phyloP scores from a whole-genome alignment of 2,329 filamentous ascomycete species.

The Escovopsis sp. region DNA sequence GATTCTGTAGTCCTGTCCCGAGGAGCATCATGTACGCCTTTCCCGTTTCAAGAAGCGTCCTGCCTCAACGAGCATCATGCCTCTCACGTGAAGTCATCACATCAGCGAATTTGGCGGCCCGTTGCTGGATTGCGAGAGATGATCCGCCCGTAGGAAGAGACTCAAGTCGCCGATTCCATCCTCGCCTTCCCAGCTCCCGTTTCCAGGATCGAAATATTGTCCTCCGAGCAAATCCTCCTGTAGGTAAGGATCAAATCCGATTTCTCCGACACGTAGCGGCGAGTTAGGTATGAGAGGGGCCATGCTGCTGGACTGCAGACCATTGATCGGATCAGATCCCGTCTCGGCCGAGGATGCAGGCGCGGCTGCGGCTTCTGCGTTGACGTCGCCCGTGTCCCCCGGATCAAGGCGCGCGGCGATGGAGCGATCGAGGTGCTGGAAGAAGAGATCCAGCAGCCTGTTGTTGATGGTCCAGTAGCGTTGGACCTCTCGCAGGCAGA shows the following conservation, averaged over 20 bases:
- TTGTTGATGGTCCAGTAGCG: slow-evolving; percentile 27
- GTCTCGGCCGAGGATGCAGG: not conserved
- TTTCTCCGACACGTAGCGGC: slow-evolving; percentile 4
- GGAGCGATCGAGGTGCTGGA: slow-evolving; percentile 22
- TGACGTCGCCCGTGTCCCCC: not conserved
- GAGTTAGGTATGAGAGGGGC: not conserved
- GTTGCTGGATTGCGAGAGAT: slow-evolving; percentile 13
- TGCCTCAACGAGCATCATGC: no score
- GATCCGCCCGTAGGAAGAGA: slow-evolving; percentile 18
- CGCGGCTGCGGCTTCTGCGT: not conserved
- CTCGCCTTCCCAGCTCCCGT: slow-evolving; percentile 21
- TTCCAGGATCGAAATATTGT: slow-evolving; percentile 20
- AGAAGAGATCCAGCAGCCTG: slow-evolving; percentile 21
- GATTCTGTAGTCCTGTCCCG: slow-evolving; percentile 25
- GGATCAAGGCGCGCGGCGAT: slow-evolving; percentile 18
- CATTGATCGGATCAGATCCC: not conserved
- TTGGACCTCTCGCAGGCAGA: slow-evolving; percentile 22
- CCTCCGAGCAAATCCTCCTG: slow-evolving; percentile 17
- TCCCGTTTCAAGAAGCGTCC: no score
- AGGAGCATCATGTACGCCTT: not conserved
- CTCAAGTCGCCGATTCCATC: slow-evolving; percentile 19
- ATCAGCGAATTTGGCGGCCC: slow-evolving; percentile 13
- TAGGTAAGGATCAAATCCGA: slow-evolving; percentile 3
- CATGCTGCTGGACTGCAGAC: not conserved
- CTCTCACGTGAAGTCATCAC: no score